Evolutionary conservation across 2,329 filamentous ascomycete species (phyloP), one percentile per base, ranked within the genome.

Genomic region (Colletotrichum echinochloae): DNA sequence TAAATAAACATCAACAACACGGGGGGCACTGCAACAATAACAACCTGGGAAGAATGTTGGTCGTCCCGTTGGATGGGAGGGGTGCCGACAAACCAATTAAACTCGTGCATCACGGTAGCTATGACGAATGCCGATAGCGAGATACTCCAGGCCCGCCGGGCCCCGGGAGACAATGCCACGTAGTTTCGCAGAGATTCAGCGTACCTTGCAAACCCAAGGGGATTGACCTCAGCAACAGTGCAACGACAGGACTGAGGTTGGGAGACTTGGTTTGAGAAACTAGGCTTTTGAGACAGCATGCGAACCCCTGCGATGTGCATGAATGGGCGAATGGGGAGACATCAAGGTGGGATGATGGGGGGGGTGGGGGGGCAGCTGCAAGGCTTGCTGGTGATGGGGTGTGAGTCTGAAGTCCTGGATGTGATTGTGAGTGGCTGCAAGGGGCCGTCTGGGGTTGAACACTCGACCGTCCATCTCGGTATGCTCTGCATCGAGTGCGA

Each of bases 361-460:
- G 60, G 60, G n/a, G 20, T 1, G 23, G 60, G 59, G 20, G 20
- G 2, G 30, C n/a, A 12, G 44, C 33, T 41, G 55, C 57, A 23
- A 49, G 33, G 23, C 30, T 51, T 46, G 59, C 44, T 46, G 59
- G 2, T 30, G 23, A 62, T 41, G 20, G 35, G 52, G 60, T 41
- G 30, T 41, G 46, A 46, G 55, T 26, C 52, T 37, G n/a, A 23
- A 33, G 52, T 55, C 52, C 37, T 33, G n/a, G 52, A n/a, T 51
- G 23, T 61, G 44, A 61, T 51, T 54, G 23, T 39, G 55, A 66
- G 37, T 70, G 62, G 63, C 66, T 70, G 63, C 63, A 70, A 70
- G 66, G 63, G 66, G 60, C 63, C 63, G 64, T 62, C 52, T 67
- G 64, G 57, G 67, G 52, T 70, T 57, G 51, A 70, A 62, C 51